Percentiles rank a stretch among this genome's conserved stretches.
These are phyloP conservation scores for Solanum clarkiae DNA, from an alignment of 257 asterid species.

Conservation along the genomic window DNA sequence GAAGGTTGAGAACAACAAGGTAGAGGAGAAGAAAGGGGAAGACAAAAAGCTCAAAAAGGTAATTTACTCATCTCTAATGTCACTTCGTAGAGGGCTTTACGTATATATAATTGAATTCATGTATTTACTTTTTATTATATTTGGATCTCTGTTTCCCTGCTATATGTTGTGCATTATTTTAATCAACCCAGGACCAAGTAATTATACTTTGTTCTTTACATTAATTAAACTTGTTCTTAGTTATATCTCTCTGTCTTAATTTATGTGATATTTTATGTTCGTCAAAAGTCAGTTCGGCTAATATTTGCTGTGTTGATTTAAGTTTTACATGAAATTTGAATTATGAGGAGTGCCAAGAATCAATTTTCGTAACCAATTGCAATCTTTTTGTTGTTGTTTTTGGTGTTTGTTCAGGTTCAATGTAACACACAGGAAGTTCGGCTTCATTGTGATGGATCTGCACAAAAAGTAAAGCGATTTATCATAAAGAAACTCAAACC, in stretches of 20 bases:
- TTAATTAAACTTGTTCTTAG: neutral
- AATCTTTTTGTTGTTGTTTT: neutral
- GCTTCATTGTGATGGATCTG: constrained; percentile 79
- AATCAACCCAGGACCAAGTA: neutral
- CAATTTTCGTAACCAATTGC: neutral
- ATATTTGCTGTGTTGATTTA: no score
- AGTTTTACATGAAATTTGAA: neutral
- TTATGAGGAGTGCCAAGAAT: neutral
- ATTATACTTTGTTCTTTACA: neutral
- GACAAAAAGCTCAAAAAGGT: constrained; percentile 52
- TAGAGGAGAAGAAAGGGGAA: neutral
- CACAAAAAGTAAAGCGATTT: constrained; percentile 49
- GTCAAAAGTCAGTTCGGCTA: neutral
- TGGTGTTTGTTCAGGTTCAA: constrained; percentile 20
- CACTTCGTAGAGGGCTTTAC: neutral
- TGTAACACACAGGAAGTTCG: constrained; percentile 34
- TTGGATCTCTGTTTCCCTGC: no score
- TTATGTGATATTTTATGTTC: no score
- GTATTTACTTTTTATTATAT: no score
- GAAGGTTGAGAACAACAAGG: constrained; percentile 3
- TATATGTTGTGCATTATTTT: neutral
- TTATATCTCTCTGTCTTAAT: no score
- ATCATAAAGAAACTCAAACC: constrained; percentile 48
- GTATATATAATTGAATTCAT: no score
- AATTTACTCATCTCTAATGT: neutral